Conservation (phyloP, 768 basidiomycete genomes). For the Collybia nuda region DNA sequence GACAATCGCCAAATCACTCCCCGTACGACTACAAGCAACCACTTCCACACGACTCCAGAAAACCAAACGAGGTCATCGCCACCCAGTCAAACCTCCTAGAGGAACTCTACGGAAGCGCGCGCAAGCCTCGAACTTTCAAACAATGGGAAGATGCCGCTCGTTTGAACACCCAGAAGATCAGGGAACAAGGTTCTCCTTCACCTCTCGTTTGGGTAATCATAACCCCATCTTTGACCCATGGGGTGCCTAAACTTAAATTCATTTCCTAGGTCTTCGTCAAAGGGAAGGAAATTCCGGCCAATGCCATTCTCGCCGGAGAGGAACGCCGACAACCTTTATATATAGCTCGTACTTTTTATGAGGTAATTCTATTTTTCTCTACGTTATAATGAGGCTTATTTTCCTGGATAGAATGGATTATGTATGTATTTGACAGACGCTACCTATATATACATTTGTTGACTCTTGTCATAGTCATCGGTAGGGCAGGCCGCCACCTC, state of each 20-base stretch:
- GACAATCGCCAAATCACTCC: too few species aligned
- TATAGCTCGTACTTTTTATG: constrained; percentile 20
- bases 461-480: constrained; percentile 11
- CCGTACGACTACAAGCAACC: too few species aligned
- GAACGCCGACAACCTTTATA: constrained; percentile 16
- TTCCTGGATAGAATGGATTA: constrained; percentile 3
- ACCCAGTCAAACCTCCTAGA: background rate
- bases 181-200: constrained; percentile 12
- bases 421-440: background rate
- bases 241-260: background rate
- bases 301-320: constrained; percentile 19
- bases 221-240: too few species aligned
- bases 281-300: constrained; percentile 17
- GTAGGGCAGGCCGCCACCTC: constrained; percentile 18
- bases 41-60: too few species aligned
- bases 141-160: constrained; percentile 19
- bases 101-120: constrained; percentile 12
- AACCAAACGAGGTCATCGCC: too few species aligned
- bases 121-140: constrained; percentile 16
- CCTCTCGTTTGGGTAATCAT: constrained; percentile 21
- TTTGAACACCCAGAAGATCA: constrained; percentile 11
- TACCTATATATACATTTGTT: background rate
- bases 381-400: background rate
- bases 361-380: constrained; percentile 6
- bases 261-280: constrained; percentile 12